Conservation (phyloP, 305 asterid genomes). For the Fraxinus albicans region DNA sequence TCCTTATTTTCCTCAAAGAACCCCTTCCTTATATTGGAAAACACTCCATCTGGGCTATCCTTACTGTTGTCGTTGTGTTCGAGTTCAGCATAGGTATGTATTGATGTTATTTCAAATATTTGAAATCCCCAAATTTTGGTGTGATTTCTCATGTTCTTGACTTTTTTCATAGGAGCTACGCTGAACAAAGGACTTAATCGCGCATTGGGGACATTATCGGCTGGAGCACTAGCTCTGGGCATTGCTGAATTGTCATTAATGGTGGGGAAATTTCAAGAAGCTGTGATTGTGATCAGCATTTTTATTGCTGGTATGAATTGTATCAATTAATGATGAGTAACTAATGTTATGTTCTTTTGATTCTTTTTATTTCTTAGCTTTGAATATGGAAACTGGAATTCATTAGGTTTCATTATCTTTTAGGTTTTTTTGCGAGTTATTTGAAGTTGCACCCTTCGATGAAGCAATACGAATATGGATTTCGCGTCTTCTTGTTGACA, state of each 20-base stretch:
- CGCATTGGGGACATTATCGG: constrained; percentile 49
- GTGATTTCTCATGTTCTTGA: neutral
- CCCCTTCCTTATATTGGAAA: constrained; percentile 58
- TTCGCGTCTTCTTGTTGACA: constrained; percentile 81
- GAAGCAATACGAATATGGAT: constrained; percentile 92
- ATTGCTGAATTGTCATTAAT: constrained; percentile 37
- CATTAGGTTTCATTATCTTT: neutral
- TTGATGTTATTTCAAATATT: neutral
- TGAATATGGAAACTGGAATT: neutral
- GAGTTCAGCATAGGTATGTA: constrained; percentile 82
- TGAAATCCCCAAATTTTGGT: neutral
- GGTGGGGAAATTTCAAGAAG: constrained; percentile 58
- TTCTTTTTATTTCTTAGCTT: neutral
- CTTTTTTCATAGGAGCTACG: constrained; percentile 42
- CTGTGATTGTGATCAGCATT: constrained; percentile 61
- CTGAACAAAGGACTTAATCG: constrained; percentile 50
- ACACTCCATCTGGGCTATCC: constrained; percentile 83
- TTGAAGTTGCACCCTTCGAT: constrained; percentile 71
- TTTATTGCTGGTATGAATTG: constrained; percentile 63
- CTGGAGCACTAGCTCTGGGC: constrained; percentile 46
- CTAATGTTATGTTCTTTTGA: neutral
- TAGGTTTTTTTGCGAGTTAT: constrained; percentile 51
- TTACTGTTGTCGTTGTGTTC: constrained; percentile 85
- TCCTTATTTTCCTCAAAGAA: constrained; percentile 70
- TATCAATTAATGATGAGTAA: neutral